Evolutionary conservation across 768 basidiomycete genomes (phyloP).

Genomic region (Mycena crocata): DNA sequence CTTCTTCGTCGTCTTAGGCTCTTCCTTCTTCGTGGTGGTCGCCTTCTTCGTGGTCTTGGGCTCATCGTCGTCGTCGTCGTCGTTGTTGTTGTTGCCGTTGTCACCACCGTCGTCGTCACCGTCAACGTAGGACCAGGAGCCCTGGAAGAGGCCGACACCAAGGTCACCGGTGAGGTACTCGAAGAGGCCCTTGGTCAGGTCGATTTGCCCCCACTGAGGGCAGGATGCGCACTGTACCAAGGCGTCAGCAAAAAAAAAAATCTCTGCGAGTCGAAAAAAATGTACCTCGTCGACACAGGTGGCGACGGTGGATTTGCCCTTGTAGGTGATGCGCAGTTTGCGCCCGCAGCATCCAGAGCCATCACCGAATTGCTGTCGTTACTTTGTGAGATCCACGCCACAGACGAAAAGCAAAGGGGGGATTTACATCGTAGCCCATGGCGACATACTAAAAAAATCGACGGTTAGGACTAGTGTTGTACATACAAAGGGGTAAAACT

Average conservation of each 20-base stretch:
- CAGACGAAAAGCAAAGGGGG: no score
- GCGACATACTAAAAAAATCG: constrained; percentile 2
- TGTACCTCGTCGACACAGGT: constrained; percentile 19
- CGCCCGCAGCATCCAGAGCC: constrained; percentile 20
- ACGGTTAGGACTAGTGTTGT: neutral
- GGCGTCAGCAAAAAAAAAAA: neutral
- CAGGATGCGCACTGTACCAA: neutral
- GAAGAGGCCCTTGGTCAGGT: constrained; percentile 15
- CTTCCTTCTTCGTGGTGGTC: no score
- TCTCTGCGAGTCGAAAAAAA: neutral
- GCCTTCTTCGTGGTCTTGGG: no score
- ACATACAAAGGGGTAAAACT: neutral
- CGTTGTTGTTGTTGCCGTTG: no score
- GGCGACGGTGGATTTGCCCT: constrained; percentile 18
- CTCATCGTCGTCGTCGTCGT: no score
- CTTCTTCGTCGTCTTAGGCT: no score
- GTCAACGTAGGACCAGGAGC: constrained; percentile 8
- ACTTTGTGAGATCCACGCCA: no score
- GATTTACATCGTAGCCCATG: neutral
- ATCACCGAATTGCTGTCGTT: constrained; percentile 14
- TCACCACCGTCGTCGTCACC: no score
- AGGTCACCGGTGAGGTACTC: neutral
- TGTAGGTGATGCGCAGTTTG: constrained; percentile 12
- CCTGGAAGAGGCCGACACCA: neutral
- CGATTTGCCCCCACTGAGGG: neutral